A percentile compares a stretch with the other conserved stretches of the same genome.
phyloP scores from a whole-genome alignment of 192 early-diverging fungal species.

The Backusella macrospora region DNA sequence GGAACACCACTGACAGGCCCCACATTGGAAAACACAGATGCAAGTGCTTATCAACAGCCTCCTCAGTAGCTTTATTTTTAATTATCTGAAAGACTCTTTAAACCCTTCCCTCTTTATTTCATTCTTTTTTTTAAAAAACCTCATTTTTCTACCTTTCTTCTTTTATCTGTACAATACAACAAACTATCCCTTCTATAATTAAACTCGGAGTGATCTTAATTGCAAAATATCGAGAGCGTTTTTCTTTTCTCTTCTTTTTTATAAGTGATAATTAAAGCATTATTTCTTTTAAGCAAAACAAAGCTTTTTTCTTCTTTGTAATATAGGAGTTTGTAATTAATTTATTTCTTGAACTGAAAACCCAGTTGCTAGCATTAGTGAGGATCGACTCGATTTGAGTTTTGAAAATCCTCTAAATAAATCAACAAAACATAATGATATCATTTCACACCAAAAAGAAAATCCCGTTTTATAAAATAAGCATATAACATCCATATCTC shows the following conservation, averaged over 20 bases:
- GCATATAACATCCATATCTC: too few relatives aligned
- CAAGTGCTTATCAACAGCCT: neutral
- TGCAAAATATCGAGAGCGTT: neutral
- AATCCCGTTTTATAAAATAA: too few relatives aligned
- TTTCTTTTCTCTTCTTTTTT: too few relatives aligned
- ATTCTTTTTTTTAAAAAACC: neutral
- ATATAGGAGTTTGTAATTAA: neutral
- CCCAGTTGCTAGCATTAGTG: neutral
- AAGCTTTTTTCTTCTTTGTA: too few relatives aligned
- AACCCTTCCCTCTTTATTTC: neutral
- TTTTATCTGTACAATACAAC: constrained; percentile 12
- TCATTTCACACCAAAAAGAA: too few relatives aligned
- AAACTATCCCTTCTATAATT: neutral
- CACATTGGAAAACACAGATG: constrained; percentile 7
- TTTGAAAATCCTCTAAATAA: neutral
- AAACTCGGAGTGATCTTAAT: constrained; percentile 2
- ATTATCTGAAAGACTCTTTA: neutral
- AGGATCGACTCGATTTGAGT: neutral
- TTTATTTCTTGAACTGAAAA: neutral
- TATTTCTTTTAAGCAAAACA: too few relatives aligned
- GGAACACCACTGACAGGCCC: constrained; percentile 45
- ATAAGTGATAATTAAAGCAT: too few relatives aligned
- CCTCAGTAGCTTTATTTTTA: neutral
- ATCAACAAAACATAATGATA: neutral
- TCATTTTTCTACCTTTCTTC: neutral